These are phyloP conservation scores for Stipa capillata DNA, from an alignment of 176 grass and related monocot genomes.

Conservation along the genomic window DNA sequence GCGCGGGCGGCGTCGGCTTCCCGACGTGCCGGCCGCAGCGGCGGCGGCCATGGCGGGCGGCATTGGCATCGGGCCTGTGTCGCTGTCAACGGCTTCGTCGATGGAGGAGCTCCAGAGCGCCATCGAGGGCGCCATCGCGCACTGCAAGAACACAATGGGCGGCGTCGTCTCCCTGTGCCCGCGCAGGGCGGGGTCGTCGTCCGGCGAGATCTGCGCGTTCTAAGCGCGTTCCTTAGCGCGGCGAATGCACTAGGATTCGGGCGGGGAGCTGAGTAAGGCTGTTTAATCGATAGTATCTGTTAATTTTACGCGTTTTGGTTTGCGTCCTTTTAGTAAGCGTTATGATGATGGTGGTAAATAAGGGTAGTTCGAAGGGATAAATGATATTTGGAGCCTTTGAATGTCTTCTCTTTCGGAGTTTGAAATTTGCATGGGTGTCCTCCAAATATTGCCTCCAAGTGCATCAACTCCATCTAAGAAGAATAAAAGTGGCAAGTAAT, in stretches of 20 bases:
- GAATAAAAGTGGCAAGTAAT: background rate
- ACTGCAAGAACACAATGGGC: conserved; percentile 90
- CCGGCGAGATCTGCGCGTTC: conserved; percentile 36
- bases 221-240: too few species aligned
- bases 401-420: background rate
- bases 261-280: conserved; percentile 23
- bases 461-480: background rate
- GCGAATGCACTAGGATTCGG: conserved; percentile 26
- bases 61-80: conserved; percentile 29
- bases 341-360: conserved; percentile 41
- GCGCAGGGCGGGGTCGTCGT: background rate
- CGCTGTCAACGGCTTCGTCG: conserved; percentile 43
- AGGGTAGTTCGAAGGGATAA: conserved; percentile 36
- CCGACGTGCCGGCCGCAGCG: conserved; percentile 26
- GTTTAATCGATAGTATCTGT: conserved; percentile 42
- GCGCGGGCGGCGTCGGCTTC: conserved; percentile 48
- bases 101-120: conserved; percentile 96
- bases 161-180: background rate
- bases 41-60: conserved; percentile 5
- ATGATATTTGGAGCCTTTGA: conserved; percentile 21
- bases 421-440: conserved; percentile 35
- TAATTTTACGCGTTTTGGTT: conserved; percentile 18
- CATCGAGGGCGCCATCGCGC: conserved; percentile 91
- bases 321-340: conserved; percentile 20
- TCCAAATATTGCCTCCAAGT: background rate